phyloP scores from a whole-genome alignment of 306 rosid genomes.

The Quillaja saponaria region DNA sequence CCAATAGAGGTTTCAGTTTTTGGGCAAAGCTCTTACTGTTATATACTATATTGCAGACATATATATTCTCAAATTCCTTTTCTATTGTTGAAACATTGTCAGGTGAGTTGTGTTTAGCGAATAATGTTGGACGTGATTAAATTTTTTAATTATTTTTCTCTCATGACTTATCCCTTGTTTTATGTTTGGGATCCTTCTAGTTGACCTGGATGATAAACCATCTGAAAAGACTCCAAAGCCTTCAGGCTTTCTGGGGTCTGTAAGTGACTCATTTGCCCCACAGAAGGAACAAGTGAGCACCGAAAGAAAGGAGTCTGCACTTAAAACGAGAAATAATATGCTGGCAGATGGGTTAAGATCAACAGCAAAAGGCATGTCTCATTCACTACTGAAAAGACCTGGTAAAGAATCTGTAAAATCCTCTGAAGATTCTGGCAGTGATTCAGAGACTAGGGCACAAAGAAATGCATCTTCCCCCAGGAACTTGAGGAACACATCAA shows the following conservation, averaged over 20 bases:
- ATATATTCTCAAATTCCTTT: constrained; percentile 82
- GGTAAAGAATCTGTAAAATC: constrained; percentile 40
- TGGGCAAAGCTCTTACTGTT: background rate
- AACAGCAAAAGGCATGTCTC: constrained; percentile 51
- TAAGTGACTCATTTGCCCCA: constrained; percentile 35
- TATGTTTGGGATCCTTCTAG: constrained; percentile 43
- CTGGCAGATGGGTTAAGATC: constrained; percentile 52
- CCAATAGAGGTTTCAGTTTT: background rate
- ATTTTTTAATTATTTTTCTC: constrained; percentile 21
- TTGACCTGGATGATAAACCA: constrained; percentile 61
- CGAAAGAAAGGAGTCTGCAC: constrained; percentile 59
- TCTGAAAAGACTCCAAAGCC: constrained; percentile 59
- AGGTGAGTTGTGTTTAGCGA: constrained; percentile 58
- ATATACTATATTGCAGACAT: constrained; percentile 68
- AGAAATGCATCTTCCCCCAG: constrained; percentile 46
- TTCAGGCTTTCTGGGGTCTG: constrained; percentile 46
- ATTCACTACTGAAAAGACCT: constrained; percentile 43
- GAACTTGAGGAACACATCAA: constrained; percentile 44
- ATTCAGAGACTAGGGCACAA: constrained; percentile 42
- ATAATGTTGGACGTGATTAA: constrained; percentile 27
- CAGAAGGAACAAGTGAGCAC: constrained; percentile 47
- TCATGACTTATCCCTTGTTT: constrained; percentile 39
- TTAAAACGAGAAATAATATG: constrained; percentile 51
- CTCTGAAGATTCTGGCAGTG: constrained; percentile 40
- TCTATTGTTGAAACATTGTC: constrained; percentile 88